phyloP scores from a whole-genome alignment of 345 rosid species.

The Eucalyptus viminalis region DNA sequence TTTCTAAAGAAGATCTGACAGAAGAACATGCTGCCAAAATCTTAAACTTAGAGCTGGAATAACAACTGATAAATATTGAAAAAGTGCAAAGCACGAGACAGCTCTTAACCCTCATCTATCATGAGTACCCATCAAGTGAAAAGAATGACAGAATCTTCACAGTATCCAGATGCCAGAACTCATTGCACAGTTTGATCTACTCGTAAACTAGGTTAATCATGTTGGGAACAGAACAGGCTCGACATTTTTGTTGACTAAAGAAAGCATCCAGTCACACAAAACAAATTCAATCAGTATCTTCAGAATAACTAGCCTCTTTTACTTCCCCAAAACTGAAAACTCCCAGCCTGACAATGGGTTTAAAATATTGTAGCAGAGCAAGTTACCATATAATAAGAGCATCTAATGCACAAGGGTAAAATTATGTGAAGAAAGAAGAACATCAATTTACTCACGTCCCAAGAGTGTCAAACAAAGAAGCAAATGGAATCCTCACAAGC shows the following conservation, averaged over 20 bases:
- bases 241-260: background rate
- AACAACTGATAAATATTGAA: background rate
- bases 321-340: background rate
- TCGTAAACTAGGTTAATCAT: background rate
- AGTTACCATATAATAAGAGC: background rate
- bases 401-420: background rate
- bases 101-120: background rate
- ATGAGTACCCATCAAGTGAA: background rate
- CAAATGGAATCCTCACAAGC: constrained; percentile 74
- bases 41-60: background rate
- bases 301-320: background rate
- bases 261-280: background rate
- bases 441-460: constrained; percentile 54
- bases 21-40: background rate
- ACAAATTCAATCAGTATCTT: background rate
- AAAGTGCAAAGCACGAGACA: background rate
- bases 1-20: background rate
- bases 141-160: background rate
- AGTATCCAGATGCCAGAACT: background rate
- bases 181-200: background rate
- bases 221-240: background rate
- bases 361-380: background rate
- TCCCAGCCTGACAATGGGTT: background rate
- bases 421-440: background rate
- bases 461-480: constrained; percentile 82